Conservation (phyloP, 768 basidiomycete genomes). For the Pleurotus djamor region DNA sequence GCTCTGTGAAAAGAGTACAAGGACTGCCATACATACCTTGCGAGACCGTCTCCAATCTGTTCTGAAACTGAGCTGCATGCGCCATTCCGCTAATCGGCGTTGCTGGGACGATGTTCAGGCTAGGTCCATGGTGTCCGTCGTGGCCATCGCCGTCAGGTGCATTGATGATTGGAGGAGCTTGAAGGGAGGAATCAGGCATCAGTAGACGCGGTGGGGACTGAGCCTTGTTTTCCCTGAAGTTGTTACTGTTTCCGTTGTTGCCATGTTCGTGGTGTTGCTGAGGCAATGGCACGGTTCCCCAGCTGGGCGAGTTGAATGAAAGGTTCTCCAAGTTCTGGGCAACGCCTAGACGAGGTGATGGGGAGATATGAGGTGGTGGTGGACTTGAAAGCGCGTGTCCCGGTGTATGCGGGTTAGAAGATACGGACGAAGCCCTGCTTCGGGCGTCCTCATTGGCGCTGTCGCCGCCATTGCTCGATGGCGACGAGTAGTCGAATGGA, state of each 20-base stretch:
- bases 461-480: conserved; percentile 47
- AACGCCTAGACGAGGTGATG: conserved; percentile 58
- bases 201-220: conserved; percentile 60
- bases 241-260: conserved; percentile 11
- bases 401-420: conserved; percentile 46
- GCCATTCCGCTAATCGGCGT: conserved; percentile 73
- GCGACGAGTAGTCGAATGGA: conserved; percentile 63
- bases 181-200: conserved; percentile 46
- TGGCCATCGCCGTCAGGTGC: conserved; percentile 59
- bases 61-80: conserved; percentile 48
- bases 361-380: conserved; percentile 28
- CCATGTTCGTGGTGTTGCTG: conserved; percentile 22
- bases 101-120: conserved; percentile 78
- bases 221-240: conserved; percentile 41
- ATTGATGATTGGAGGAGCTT: conserved; percentile 53
- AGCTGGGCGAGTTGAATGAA: conserved; percentile 64
- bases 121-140: conserved; percentile 48
- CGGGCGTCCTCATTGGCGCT: conserved; percentile 42
- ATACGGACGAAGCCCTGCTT: conserved; percentile 66
- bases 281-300: conserved; percentile 49
- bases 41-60: conserved; percentile 44
- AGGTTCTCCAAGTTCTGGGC: conserved; percentile 61
- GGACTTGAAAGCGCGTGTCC: not conserved
- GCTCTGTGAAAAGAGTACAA: not conserved
- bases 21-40: conserved; percentile 42